Evolutionary conservation across 176 grass and related monocot species (phyloP), one percentile per base, ranked within the genome.

Genomic region (Bromus sterilis): DNA sequence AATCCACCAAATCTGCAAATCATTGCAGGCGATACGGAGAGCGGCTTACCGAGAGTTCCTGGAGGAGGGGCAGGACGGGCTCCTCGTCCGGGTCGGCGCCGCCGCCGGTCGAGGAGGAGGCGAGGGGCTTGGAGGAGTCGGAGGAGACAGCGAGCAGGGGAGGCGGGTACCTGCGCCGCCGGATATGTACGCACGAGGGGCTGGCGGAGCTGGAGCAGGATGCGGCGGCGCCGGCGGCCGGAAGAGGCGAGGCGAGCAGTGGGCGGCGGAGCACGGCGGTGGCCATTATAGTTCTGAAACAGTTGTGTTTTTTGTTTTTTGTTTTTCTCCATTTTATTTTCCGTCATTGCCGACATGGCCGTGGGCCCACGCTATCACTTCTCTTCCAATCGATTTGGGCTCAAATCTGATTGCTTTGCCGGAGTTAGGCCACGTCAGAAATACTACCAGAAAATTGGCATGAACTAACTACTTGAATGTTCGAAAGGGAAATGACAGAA

Each of bases 21-120:
- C 40, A 42, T 12, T 42, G 40, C 40, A 42, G 40, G 40, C 1
- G 40, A 3, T 42, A 42, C 40, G 40, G 40, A 9, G 40, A 42
- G n/a, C 23, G 39, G 13, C 7, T 73, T 64, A 98, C 92, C 6
- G 90, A 58, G 51, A 98, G 86, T 18, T 94, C 90, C 69, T 87
- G 83, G 13, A 95, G 86, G 24, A 95, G 90, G 5, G 88, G 84
- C 1, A 85, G 89, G 29, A 83, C 42, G 65, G 84, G 55, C 12
- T 80, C 65, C 13, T 82, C 78, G 30, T 80, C 66, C 37, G 65
- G 71, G 28, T 20, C 74, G 43, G 30, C 82, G 39, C 60, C 61
- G 53, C 59, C 71, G 62, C 37, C 62, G 53, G 51, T 53, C 7
- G 32, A 81, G 25, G 60, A n/a, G 62, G 62, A 85, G 63, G 30